Evolutionary conservation across 1,139 yeast species (phyloP), one percentile per base, ranked within the genome.

Genomic region (Hemisphaericaspora lyxosophila): DNA sequence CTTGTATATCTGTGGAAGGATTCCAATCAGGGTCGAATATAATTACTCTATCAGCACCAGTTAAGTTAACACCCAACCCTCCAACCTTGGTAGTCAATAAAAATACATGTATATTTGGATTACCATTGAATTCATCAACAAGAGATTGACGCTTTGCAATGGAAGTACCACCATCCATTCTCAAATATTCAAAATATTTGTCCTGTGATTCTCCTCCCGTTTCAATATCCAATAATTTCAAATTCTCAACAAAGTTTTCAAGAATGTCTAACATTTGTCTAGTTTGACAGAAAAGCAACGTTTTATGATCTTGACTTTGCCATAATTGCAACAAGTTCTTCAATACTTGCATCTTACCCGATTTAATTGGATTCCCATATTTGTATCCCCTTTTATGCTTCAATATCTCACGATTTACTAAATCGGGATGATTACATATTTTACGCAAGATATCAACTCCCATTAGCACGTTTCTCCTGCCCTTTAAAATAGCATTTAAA

Each of bases 1-100:
- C 98, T 60, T 92, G 98, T 46, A 92, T 76, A 65, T 92, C 98
- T 0, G 97, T 92, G 0, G 97, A 88, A 0, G 98, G 98, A 54
- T 92, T 92, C 98, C 98, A 92, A 59, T 92, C 98, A 0, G 98
- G 98, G 54, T 92, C 98, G 57, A 75, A 92, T 13, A 92, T 92
- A 14, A 92, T 88, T 5, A 92, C 96, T 37, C 98, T 66, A 51
- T 89, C 92, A 0, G 98, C 98, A 4, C 97, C 97, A 0, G 97
- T 92, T 35, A 92, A 62, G 58, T 92, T 92, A 2, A 92, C 87
- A 16, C 98, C 98, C 32, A 92, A 67, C 0, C 98, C 98, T 18
- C 98, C 98, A 3, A 92, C 98, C 54, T 92, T 78, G 0, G 98
- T 92, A 0, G 98, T 92, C 32, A 92, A 66, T 22, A 92, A 61